A percentile compares a stretch with the other conserved stretches of the same genome.
Evolutionary conservation across 2,329 filamentous ascomycete species (phyloP).

Genomic region (Fusarium penzigii): DNA sequence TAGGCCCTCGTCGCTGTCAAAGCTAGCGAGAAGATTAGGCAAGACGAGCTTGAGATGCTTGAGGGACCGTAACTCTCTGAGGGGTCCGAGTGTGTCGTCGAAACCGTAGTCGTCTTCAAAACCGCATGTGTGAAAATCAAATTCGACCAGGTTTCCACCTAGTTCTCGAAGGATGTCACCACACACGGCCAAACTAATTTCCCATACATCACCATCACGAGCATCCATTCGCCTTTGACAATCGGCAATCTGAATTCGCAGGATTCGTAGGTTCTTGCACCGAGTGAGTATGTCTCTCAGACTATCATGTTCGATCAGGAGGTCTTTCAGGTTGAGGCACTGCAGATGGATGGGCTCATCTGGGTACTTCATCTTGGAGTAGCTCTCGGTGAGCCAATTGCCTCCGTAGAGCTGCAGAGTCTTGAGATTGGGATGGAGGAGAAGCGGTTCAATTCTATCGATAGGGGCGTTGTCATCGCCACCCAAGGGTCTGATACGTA

Average conservation of each 20-base stretch:
- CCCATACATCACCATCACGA: no score
- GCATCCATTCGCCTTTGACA: not conserved
- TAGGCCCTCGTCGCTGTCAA: not conserved
- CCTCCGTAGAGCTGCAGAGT: not conserved
- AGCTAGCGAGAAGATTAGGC: not conserved
- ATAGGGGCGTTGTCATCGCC: accelerated
- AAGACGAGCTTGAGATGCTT: not conserved
- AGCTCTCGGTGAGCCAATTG: not conserved
- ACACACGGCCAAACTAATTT: not conserved
- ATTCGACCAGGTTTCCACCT: not conserved
- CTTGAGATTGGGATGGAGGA: constrained; percentile 8
- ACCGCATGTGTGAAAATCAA: not conserved
- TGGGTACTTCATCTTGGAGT: not conserved
- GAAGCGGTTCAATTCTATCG: not conserved
- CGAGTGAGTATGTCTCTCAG: constrained; percentile 1
- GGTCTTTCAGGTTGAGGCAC: not conserved
- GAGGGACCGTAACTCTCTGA: constrained; percentile 1
- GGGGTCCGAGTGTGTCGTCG: constrained; percentile 1
- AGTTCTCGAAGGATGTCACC: not conserved
- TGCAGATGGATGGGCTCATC: not conserved
- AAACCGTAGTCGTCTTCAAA: not conserved
- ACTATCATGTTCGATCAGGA: not conserved
- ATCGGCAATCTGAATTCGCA: not conserved
- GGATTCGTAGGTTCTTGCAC: not conserved
- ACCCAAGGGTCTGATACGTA: not conserved